Conservation (phyloP, 2,329 filamentous ascomycete species). For the Colletotrichum liriopes region DNA sequence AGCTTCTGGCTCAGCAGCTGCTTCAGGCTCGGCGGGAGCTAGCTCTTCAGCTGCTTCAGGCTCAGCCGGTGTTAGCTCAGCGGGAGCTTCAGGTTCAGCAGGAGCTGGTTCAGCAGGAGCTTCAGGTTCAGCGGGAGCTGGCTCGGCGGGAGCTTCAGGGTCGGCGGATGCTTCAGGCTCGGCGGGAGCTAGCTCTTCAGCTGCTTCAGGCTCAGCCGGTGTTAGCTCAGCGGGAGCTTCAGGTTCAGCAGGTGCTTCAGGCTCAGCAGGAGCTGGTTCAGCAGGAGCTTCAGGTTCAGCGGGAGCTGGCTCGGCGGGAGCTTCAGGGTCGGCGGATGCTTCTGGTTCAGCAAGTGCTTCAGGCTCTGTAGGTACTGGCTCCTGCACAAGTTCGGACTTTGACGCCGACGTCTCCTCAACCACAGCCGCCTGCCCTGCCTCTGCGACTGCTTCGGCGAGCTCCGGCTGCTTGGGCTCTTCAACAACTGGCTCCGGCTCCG, state of each 20-base stretch:
- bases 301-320: neutral
- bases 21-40: neutral
- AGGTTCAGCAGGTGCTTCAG: neutral
- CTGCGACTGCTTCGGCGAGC: slow-evolving; percentile 12
- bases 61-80: neutral
- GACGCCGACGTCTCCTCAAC: slow-evolving; percentile 5
- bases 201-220: neutral
- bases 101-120: neutral
- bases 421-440: slow-evolving; percentile 29
- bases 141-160: neutral
- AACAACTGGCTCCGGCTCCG: slow-evolving; percentile 2
- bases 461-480: slow-evolving; percentile 13
- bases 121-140: neutral
- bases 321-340: neutral
- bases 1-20: neutral
- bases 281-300: neutral
- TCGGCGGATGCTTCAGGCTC: no score
- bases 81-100: neutral
- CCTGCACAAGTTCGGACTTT: neutral
- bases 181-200: no score
- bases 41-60: slow-evolving; percentile 1
- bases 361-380: neutral
- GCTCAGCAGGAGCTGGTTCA: neutral
- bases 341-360: slow-evolving; percentile 1
- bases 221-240: slow-evolving; percentile 1